Base-by-base conservation (phyloP, 2,329 filamentous ascomycete genomes). In the Pezicula radicicola region DNA sequence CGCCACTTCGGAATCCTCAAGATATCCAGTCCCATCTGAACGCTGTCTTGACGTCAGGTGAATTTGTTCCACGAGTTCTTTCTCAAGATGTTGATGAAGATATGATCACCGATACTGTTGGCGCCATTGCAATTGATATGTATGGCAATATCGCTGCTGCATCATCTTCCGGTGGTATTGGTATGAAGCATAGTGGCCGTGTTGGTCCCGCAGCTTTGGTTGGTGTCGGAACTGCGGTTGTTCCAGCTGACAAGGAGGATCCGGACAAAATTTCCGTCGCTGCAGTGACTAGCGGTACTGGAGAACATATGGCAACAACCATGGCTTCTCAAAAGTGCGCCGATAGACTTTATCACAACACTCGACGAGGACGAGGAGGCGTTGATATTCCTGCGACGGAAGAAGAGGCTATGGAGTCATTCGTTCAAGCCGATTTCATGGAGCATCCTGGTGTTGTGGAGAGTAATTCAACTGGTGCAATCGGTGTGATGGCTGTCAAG, bases 291-390 rank as follows among this genome's bases (percentile, higher is more conserved):
- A 96, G 91, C 66, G 94, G 94, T 27, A 99, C 94, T 3, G 94
- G 94, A 45, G 94, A 99, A 71, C 94, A 99, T 67, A 99, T 99
- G 88, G 89, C 91, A 35, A 97, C 93, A 0, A 95, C 92, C 0
- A 87, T 95, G 79, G 93, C 94, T 10, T 92, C 94, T 6, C 85
- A 87, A 53, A 86, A 87, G 50, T 96, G 91, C 66, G 91, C 92
- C 1, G 88, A 93, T 58, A 83, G 94, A 43, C 78, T 99, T 25
- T 96, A 91, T 66, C 82, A 87, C 58, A 81, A 78, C 60, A 87
- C 78, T 46, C 80, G 77, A 64, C 85, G 81, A 58, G 79, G 74
- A 2, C 72, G 70, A 46, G 79, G 75, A 15, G 90, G 90, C 6
- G 69, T 70, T 7, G 83, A 88, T 56, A 75, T 88, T 15, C 70